Conservation (phyloP, 2,329 filamentous ascomycete genomes). For the Ilyonectria sp. region DNA sequence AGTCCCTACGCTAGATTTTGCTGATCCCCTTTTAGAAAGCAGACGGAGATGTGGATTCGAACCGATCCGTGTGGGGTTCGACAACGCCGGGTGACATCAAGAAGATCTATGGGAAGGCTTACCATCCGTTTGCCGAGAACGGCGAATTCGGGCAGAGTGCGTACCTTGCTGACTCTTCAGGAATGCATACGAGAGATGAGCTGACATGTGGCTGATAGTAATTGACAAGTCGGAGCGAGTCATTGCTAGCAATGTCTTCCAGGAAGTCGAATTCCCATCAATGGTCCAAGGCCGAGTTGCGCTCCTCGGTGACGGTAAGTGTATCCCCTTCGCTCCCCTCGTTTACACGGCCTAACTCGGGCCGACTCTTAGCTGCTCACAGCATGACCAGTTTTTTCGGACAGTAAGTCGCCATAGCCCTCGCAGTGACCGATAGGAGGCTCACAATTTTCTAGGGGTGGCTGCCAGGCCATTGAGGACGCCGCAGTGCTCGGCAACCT, state of each 20-base stretch:
- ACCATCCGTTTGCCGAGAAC: slow-evolving; percentile 22
- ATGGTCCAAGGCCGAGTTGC: slow-evolving; percentile 29
- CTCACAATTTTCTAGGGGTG: slow-evolving; percentile 10
- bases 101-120: slow-evolving; percentile 28
- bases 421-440: background rate
- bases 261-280: slow-evolving; percentile 27
- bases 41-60: slow-evolving; percentile 24
- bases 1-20: background rate
- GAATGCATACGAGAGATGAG: background rate
- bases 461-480: slow-evolving; percentile 28
- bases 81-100: slow-evolving; percentile 26
- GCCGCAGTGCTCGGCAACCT: slow-evolving; percentile 28
- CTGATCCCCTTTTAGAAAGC: slow-evolving; percentile 24
- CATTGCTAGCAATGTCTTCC: slow-evolving; percentile 30
- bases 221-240: slow-evolving; percentile 31
- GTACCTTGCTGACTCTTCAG: slow-evolving; percentile 10
- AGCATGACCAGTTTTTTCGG: slow-evolving; percentile 32
- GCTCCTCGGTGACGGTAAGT: slow-evolving; percentile 26
- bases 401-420: slow-evolving; percentile 20
- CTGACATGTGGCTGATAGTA: slow-evolving; percentile 15
- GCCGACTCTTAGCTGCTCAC: slow-evolving; percentile 17
- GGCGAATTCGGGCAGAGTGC: slow-evolving; percentile 25
- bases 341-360: slow-evolving; percentile 15
- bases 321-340: background rate
- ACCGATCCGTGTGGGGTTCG: slow-evolving; percentile 27